Conservation (phyloP, 1,284 basidiomycete genomes). For the Tylopilus sp. region DNA sequence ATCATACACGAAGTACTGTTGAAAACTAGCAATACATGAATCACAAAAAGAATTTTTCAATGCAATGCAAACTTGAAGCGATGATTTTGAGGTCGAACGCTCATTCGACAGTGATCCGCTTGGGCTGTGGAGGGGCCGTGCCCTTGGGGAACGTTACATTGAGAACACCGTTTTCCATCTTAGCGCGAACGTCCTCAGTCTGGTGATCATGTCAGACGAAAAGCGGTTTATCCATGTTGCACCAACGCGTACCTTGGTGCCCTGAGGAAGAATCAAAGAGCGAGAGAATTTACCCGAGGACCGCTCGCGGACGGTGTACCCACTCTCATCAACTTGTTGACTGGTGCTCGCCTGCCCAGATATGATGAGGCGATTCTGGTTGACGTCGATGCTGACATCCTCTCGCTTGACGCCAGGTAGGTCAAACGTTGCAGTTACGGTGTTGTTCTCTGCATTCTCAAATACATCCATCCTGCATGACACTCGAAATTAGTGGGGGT, state of each 20-base stretch:
- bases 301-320: constrained; percentile 63
- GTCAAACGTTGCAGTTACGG: constrained; percentile 60
- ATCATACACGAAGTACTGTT: not conserved
- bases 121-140: constrained; percentile 45
- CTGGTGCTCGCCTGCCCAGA: constrained; percentile 54
- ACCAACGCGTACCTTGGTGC: constrained; percentile 53
- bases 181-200: constrained; percentile 55
- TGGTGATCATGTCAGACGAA: not conserved
- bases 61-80: too few relatives aligned
- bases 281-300: constrained; percentile 60
- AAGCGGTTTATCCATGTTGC: constrained; percentile 1
- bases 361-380: constrained; percentile 55
- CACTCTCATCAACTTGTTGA: constrained; percentile 51
- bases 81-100: not conserved
- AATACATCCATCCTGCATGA: constrained; percentile 58
- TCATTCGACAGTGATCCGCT: constrained; percentile 49
- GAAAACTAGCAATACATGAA: not conserved
- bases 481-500: not conserved
- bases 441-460: constrained; percentile 52
- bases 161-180: constrained; percentile 58
- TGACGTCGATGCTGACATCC: constrained; percentile 54
- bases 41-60: too few relatives aligned
- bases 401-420: constrained; percentile 59
- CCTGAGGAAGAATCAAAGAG: constrained; percentile 56
- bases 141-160: constrained; percentile 57